phyloP scores from a whole-genome alignment of 192 early-diverging fungal species.

The Backusella morwellensis region DNA sequence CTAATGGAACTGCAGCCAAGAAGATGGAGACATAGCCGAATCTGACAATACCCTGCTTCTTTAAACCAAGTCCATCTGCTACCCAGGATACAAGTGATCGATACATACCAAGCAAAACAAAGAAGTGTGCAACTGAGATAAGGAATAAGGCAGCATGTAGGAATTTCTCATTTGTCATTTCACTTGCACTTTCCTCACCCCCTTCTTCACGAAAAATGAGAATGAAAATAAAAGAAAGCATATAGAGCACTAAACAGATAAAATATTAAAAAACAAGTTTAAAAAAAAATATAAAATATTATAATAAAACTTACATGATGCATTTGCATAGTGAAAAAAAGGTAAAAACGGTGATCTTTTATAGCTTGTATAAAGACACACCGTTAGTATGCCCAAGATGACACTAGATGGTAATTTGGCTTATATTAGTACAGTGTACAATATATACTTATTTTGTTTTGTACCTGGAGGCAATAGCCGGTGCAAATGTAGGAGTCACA shows the following conservation, averaged over 20 bases:
- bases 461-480: neutral
- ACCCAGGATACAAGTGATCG: conserved; percentile 1
- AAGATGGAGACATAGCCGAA: neutral
- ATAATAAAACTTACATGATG: neutral
- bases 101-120: neutral
- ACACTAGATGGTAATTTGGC: neutral
- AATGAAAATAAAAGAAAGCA: neutral
- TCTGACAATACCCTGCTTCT: neutral
- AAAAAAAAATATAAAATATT: neutral
- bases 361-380: neutral
- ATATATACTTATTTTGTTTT: neutral
- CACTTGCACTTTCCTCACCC: neutral
- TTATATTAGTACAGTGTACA: neutral
- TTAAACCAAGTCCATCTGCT: neutral
- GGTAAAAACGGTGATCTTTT: neutral
- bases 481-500: neutral
- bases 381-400: neutral
- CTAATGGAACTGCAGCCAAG: neutral
- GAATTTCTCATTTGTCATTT: neutral
- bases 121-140: neutral
- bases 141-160: neutral
- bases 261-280: neutral
- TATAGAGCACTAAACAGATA: neutral
- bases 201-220: neutral
- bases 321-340: conserved; percentile 1